A percentile compares a stretch with the other conserved stretches of the same genome.
Conservation (phyloP, 2,329 filamentous ascomycete species). For the Nigrospora sphaerica region DNA sequence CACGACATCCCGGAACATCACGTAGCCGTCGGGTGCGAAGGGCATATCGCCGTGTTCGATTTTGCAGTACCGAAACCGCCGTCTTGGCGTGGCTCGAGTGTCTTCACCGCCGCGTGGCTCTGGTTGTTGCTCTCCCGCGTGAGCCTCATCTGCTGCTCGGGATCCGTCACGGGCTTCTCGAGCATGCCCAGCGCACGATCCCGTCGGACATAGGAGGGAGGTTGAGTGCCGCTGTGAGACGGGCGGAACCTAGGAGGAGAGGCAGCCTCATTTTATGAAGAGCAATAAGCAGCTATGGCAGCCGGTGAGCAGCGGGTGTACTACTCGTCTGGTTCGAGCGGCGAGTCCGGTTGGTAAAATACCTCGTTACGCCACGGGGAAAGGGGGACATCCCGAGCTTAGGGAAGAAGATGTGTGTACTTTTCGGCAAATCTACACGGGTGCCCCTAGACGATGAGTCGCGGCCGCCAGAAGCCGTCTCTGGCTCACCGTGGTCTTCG, state of each 20-base stretch:
- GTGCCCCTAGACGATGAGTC: no score
- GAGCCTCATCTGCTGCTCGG: neutral
- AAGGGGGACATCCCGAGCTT: no score
- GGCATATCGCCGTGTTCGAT: constrained; percentile 2
- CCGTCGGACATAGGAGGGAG: neutral
- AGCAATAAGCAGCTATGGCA: no score
- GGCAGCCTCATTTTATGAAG: neutral
- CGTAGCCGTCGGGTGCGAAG: constrained; percentile 27
- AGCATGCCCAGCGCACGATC: neutral
- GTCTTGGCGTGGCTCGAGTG: constrained; percentile 45
- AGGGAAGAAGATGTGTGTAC: no score
- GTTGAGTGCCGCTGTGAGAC: neutral
- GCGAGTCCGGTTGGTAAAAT: no score
- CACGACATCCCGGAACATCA: constrained; percentile 51
- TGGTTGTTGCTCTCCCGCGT: neutral
- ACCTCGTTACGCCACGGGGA: no score
- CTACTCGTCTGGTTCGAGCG: no score
- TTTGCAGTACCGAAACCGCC: neutral
- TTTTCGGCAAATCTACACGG: no score
- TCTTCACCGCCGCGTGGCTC: neutral
- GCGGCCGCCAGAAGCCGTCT: no score
- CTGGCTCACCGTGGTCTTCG: no score
- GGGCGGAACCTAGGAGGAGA: neutral
- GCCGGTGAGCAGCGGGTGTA: no score
- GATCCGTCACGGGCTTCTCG: neutral